Evolutionary conservation across 2,329 filamentous ascomycete genomes (phyloP), one percentile per base, ranked within the genome.

Genomic region (Phialocephala subalpina): DNA sequence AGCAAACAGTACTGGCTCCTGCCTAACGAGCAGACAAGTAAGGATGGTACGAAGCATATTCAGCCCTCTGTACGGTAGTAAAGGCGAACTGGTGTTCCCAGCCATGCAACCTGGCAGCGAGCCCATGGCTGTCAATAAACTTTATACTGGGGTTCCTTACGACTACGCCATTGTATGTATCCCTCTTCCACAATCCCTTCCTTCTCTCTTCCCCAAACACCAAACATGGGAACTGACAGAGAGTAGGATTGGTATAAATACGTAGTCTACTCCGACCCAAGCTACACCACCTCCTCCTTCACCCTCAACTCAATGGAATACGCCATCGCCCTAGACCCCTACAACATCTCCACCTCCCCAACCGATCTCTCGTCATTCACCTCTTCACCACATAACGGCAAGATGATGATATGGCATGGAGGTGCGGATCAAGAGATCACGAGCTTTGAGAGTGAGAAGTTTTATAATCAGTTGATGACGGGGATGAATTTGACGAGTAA

Each of bases 51-150:
- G 52, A 36, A 62, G 61, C 12, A 61, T 73, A 2, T 67, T 72
- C 40, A 49, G 27, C 20, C 69, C 72, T 6, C 55, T 70, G 3
- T 59, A 64, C 63, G 66, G 64, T 11, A 47, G 59, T 14, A 64
- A 58, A 36, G 70, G 70, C 3, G 56, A 66, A 25, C 47, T 71
- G 1, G 66, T 69, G 2, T 73, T 64, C 55, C 71, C 70, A 1
- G 78, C 80, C n/a, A 79, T 86, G 73, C 80, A 84, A 61, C 83
- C 82, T 5, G 84, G 83, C 16, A 72, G 76, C 18, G 80, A 81
- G 12, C 81, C 83, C 14, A 68, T 76, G 8, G 79, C 80, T 4
- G 76, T 78, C 22, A 67, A 68, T 0, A 70, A 75, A 9, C 69
- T 82, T 12, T 80, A 82, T 60, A 77, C 73, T 25, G 70, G 72